Evolutionary conservation across 495 filamentous ascomycete species (phyloP).

Genomic region (Hypomontagnella submonticulosa): DNA sequence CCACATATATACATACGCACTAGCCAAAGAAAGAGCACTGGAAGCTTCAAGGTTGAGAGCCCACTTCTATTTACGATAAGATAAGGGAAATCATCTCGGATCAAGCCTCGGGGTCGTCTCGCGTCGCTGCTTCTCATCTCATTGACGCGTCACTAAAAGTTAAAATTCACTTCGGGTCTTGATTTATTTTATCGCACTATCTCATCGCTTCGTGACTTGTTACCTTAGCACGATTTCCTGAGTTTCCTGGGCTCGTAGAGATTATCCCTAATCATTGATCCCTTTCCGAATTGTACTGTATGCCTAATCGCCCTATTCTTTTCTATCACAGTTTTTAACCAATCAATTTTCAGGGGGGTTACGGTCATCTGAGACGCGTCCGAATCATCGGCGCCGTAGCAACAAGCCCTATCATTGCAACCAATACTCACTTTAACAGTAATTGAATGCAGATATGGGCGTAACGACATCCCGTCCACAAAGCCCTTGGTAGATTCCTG

Average conservation of each 20-base stretch:
- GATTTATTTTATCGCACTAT: not conserved
- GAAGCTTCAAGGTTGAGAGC: not conserved
- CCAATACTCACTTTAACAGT: not conserved
- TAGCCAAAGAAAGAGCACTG: conserved; percentile 11
- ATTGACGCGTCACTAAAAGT: conserved; percentile 38
- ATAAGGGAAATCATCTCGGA: conserved; percentile 24
- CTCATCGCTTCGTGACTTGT: not conserved
- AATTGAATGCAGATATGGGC: conserved; percentile 15
- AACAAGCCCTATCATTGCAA: conserved; percentile 5
- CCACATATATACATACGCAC: not conserved
- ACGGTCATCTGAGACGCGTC: conserved; percentile 14
- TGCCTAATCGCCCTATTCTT: not conserved
- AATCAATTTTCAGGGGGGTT: conserved; percentile 8
- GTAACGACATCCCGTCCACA: not conserved
- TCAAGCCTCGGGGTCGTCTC: conserved; percentile 12
- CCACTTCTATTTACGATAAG: conserved; percentile 25
- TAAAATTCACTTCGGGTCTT: conserved; percentile 12
- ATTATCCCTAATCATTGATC: not conserved
- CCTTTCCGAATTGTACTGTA: not conserved
- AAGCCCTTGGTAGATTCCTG: conserved; percentile 17
- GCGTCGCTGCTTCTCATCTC: conserved; percentile 18
- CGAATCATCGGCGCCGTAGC: not conserved
- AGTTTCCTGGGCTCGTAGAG: too few relatives aligned
- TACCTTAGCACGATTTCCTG: not conserved
- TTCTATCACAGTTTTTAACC: conserved; percentile 5